These are phyloP conservation scores for Xylaria sp. DNA, from an alignment of 2,329 filamentous ascomycete species.

Conservation along the genomic window DNA sequence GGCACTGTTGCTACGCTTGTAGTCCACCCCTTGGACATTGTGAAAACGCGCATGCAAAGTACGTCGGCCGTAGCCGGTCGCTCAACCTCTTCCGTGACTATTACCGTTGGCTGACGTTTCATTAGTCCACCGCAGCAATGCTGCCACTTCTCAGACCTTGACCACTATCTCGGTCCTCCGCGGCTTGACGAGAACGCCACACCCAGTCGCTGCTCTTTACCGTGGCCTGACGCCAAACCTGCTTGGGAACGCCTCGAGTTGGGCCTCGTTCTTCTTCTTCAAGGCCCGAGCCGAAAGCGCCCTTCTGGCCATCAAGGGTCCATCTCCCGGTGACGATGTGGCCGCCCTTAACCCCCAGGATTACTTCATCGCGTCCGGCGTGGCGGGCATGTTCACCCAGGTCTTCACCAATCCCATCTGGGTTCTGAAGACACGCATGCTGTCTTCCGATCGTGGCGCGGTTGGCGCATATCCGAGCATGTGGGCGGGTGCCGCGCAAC, in stretches of 20 bases:
- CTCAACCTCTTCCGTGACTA: not conserved
- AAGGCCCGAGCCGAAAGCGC: constrained; percentile 65
- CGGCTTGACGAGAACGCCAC: constrained; percentile 59
- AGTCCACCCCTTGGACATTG: constrained; percentile 91
- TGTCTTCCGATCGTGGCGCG: constrained; percentile 79
- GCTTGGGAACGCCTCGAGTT: constrained; percentile 87
- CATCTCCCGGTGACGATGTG: constrained; percentile 27
- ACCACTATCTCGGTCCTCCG: constrained; percentile 65
- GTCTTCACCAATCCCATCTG: constrained; percentile 93
- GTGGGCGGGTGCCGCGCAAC: constrained; percentile 72
- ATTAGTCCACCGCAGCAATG: constrained; percentile 60
- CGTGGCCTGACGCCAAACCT: constrained; percentile 91
- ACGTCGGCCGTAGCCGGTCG: constrained; percentile 47
- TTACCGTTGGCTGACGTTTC: constrained; percentile 30
- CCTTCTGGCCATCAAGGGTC: constrained; percentile 51
- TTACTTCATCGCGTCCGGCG: constrained; percentile 82
- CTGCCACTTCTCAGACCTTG: constrained; percentile 52
- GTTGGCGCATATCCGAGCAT: constrained; percentile 86
- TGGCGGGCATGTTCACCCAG: constrained; percentile 77
- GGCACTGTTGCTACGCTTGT: constrained; percentile 86
- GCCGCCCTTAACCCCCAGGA: constrained; percentile 68
- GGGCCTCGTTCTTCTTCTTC: constrained; percentile 92
- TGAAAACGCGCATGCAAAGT: constrained; percentile 97
- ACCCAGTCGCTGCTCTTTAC: constrained; percentile 78
- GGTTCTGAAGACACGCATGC: constrained; percentile 98